Base-by-base conservation (phyloP, 495 filamentous ascomycete species). In the Talaromyces nanjingensis region DNA sequence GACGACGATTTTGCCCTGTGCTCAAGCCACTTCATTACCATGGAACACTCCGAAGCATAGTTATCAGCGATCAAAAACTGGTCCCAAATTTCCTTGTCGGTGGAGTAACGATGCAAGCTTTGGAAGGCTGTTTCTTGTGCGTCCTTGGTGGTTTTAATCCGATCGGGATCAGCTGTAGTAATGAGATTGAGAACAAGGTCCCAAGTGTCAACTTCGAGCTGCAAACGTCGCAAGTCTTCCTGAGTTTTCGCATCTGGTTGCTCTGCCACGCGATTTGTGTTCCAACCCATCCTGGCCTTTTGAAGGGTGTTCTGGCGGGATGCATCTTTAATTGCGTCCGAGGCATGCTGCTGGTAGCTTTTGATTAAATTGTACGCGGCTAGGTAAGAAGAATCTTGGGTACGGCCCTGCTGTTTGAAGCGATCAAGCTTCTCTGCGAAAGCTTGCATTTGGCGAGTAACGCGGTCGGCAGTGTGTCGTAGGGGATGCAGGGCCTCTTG, bases 161-260 rank as follows among this genome's bases (percentile, higher is more conserved):
- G 9, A 2, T 42, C 64, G 20, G 77, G 76, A 62, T 82, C 79
- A 52, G 81, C 73, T 49, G 84, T 73, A 49, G 84, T 80, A 33
- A 88, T 79, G 55, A 88, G 73, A 45, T 85, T 84, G 25, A 85
- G 83, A 29, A 98, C 75, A 9, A 98, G 79, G 62, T 91, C 87
- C 94, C 94, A 98, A 18, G 91, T 94, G 67, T 94, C 91, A 61
- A 87, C 85, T 72, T 92, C 90, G 54, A 86, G 66, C 69, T 91
- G 81, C 82, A 88, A 84, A 58, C 83, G 76, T 57, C 80, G 76
- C 33, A 89, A 68, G 34, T 77, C 75, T 9, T 67, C 60, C 72
- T n/a, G 66, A 65, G 69, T 68, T 63, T 68, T 33, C 71, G 68
- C 66, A 71, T 74, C 65, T 76, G 77, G 59, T 71, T 67, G 67